A percentile compares a stretch with the other conserved stretches of the same genome.
phyloP scores from a whole-genome alignment of 2,329 filamentous ascomycete genomes.

The Gaeumannomyces tritici region DNA sequence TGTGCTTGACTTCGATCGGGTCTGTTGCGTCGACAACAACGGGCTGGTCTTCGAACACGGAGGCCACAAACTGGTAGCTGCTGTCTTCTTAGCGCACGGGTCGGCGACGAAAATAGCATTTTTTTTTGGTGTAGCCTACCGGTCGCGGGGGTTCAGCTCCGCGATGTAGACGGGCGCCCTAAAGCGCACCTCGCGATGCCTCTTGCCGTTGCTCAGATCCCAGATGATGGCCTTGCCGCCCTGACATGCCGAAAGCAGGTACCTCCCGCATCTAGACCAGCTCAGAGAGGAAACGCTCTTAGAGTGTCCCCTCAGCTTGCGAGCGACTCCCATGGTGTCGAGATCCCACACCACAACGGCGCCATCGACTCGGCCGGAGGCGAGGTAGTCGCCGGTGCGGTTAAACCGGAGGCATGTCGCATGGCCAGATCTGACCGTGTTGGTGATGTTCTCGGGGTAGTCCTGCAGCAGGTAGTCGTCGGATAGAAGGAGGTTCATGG shows the following conservation, averaged over 20 bases:
- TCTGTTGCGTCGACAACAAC: slow-evolving; percentile 74
- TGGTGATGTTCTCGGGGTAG: slow-evolving; percentile 83
- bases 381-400: slow-evolving; percentile 86
- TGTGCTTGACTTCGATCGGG: slow-evolving; percentile 61
- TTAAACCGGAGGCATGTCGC: slow-evolving; percentile 74
- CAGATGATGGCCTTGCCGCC: slow-evolving; percentile 96
- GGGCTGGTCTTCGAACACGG: slow-evolving; percentile 88
- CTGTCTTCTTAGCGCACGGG: background rate
- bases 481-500: slow-evolving; percentile 51
- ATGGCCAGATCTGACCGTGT: slow-evolving; percentile 68
- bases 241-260: slow-evolving; percentile 84
- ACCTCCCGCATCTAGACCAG: slow-evolving; percentile 88
- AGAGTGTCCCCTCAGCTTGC: slow-evolving; percentile 87
- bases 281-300: slow-evolving; percentile 89
- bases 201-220: slow-evolving; percentile 66
- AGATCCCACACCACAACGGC: slow-evolving; percentile 94
- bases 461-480: slow-evolving; percentile 62
- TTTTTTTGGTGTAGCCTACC: slow-evolving; percentile 41
- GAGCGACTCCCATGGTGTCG: slow-evolving; percentile 92
- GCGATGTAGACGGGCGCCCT: slow-evolving; percentile 92
- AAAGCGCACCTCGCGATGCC: slow-evolving; percentile 79
- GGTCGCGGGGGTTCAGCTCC: slow-evolving; percentile 84
- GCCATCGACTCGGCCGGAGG: slow-evolving; percentile 87
- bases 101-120: background rate
- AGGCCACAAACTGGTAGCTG: slow-evolving; percentile 78